Evolutionary conservation across 345 rosid species (phyloP).

Genomic region (Cardamine occulta): DNA sequence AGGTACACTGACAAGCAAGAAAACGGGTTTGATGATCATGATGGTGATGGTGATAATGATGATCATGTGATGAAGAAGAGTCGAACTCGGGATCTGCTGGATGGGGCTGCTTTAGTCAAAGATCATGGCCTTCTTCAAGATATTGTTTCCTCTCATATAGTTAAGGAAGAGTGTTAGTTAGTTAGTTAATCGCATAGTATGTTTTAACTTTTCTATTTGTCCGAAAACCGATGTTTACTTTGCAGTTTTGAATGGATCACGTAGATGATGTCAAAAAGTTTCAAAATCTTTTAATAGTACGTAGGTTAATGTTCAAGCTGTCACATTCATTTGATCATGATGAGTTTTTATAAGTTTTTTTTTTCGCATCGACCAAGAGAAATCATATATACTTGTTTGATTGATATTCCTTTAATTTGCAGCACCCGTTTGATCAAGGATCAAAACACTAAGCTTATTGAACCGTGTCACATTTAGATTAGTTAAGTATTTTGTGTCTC

Average conservation of each 20-base stretch:
- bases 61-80: conserved; percentile 25
- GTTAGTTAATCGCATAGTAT: not conserved
- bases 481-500: not conserved
- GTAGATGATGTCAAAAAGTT: not conserved
- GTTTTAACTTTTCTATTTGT: not conserved
- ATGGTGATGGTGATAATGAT: not conserved
- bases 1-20: conserved; percentile 4
- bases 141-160: conserved; percentile 61
- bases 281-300: not conserved
- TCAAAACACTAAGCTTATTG: not conserved
- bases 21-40: not conserved
- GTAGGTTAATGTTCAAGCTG: not conserved
- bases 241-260: not conserved
- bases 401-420: not conserved
- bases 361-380: not conserved
- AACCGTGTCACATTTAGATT: not conserved
- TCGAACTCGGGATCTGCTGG: conserved; percentile 7
- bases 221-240: not conserved
- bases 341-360: not conserved
- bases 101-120: conserved; percentile 30
- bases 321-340: conserved; percentile 10
- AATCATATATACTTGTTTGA: not conserved
- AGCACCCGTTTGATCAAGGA: not conserved
- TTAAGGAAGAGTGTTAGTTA: conserved; percentile 47
- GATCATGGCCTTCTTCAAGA: conserved; percentile 87